Base-by-base conservation (phyloP, 2,329 filamentous ascomycete species). In the Orbilia quercus region DNA sequence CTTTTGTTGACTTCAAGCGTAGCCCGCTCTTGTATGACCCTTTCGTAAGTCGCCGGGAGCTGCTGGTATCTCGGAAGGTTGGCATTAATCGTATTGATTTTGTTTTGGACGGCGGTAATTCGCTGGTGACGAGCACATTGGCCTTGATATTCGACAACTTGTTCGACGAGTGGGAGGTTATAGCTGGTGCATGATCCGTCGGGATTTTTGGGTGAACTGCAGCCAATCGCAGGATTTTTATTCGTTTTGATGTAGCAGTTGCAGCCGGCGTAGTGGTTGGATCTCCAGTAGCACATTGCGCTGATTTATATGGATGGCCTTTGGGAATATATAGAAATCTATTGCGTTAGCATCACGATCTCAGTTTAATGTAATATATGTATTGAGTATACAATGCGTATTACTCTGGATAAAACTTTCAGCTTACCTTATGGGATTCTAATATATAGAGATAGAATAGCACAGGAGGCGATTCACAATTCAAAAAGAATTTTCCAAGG, bases 231-330 rank as follows among this genome's bases (percentile, higher is more conserved):
- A 22, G 54, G 54, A 6, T 42, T 59, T 36, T n/a, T 59, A n/a
- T 23, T 16, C 18, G 45, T 16, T n/a, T 11, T 36, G 42, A 59
- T 23, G 7, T 44, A 45, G 54, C 54, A 59, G 9, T 28, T 40
- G 40, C 54, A 59, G 1, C 7, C 14, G 9, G 44, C 22, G 14
- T 40, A 48, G 1, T 60, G 44, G 28, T 47, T 22, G 9, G 31
- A 14, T 6, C 42, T 28, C 55, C 55, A 60, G 14, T 48, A 40
- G 36, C 55, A 60, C 44, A 60, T 60, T 9, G 36, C 12, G 6
- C 9, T 40, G 5, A 40, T 40, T 31, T 31, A 5, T 31, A n/a
- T n/a, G n/a, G n/a, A n/a, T n/a, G n/a, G n/a, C n/a, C n/a, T n/a
- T n/a, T n/a, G n/a, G n/a, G n/a, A n/a, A n/a, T n/a, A n/a, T n/a